These are phyloP conservation scores for Psidium friedrichsthalianum DNA, from an alignment of 345 rosid species.

Conservation along the genomic window DNA sequence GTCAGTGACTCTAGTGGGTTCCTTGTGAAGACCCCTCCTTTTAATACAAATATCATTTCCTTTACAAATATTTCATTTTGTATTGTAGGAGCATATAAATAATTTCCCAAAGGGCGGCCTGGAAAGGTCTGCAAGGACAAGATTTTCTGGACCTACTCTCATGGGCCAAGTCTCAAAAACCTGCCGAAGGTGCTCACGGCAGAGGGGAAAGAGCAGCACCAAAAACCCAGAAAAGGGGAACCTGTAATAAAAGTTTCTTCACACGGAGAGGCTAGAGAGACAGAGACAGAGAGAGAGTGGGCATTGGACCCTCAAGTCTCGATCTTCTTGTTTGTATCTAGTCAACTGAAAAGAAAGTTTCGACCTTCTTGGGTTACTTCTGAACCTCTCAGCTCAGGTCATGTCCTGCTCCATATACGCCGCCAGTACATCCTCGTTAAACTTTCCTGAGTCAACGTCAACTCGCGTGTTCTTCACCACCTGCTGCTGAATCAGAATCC, in stretches of 20 bases:
- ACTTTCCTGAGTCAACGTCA: background rate
- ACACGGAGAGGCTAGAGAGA: constrained; percentile 10
- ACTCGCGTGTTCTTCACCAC: background rate
- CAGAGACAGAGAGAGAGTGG: constrained; percentile 18
- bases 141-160: constrained; percentile 25
- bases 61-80: background rate
- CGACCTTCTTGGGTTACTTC: background rate
- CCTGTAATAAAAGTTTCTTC: constrained; percentile 51
- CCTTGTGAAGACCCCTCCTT: constrained; percentile 36
- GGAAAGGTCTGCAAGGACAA: constrained; percentile 34
- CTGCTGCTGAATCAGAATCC: background rate
- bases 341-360: background rate
- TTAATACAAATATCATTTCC: background rate
- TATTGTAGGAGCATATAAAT: background rate
- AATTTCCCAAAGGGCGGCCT: background rate
- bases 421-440: background rate
- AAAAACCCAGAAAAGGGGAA: background rate
- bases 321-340: background rate
- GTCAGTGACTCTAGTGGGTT: constrained; percentile 70
- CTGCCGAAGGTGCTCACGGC: background rate
- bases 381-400: background rate
- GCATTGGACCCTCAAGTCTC: too few relatives aligned
- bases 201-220: constrained; percentile 11
- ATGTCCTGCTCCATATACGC: background rate
- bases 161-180: constrained; percentile 7